A percentile compares a stretch with the other conserved stretches of the same genome.
phyloP scores from a whole-genome alignment of 352 stramenopile species.

The Phytopythium montanum region DNA sequence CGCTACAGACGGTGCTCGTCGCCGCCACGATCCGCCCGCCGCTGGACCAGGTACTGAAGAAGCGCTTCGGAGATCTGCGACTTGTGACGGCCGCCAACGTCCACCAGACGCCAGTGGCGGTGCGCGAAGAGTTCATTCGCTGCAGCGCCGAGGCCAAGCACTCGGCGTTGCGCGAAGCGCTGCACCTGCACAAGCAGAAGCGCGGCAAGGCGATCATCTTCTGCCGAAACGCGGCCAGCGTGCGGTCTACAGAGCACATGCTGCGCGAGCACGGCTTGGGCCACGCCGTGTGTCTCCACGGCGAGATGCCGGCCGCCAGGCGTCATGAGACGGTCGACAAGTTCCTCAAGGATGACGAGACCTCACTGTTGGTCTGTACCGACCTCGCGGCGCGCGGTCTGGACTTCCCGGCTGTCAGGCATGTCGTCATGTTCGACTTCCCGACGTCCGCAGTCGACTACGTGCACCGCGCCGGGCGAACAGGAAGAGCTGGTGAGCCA shows the following conservation, averaged over 20 bases:
- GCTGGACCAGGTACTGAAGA: constrained; percentile 69
- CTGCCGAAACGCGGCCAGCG: constrained; percentile 67
- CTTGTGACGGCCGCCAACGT: constrained; percentile 65
- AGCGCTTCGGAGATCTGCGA: constrained; percentile 56
- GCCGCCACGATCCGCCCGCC: constrained; percentile 67
- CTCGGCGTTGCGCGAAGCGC: constrained; percentile 53
- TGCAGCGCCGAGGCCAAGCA: constrained; percentile 63
- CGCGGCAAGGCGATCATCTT: constrained; percentile 72
- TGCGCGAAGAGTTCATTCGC: constrained; percentile 69
- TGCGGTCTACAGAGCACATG: constrained; percentile 80
- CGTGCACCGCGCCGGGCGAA: constrained; percentile 88
- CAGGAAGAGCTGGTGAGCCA: constrained; percentile 48
- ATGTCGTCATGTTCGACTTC: constrained; percentile 94
- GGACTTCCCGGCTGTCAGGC: constrained; percentile 86
- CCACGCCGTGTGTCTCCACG: constrained; percentile 60
- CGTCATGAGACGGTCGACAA: constrained; percentile 55
- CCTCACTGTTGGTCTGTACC: constrained; percentile 90
- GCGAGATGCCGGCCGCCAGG: constrained; percentile 57
- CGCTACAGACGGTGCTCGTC: constrained; percentile 68
- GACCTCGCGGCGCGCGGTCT: constrained; percentile 92
- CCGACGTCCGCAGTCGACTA: constrained; percentile 91
- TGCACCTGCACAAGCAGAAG: constrained; percentile 36
- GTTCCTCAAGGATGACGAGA: constrained; percentile 36
- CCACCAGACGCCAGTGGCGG: constrained; percentile 56
- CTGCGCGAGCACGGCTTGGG: constrained; percentile 69